Conservation (phyloP, 441 rosid genomes). For the Lepidium campestre region DNA sequence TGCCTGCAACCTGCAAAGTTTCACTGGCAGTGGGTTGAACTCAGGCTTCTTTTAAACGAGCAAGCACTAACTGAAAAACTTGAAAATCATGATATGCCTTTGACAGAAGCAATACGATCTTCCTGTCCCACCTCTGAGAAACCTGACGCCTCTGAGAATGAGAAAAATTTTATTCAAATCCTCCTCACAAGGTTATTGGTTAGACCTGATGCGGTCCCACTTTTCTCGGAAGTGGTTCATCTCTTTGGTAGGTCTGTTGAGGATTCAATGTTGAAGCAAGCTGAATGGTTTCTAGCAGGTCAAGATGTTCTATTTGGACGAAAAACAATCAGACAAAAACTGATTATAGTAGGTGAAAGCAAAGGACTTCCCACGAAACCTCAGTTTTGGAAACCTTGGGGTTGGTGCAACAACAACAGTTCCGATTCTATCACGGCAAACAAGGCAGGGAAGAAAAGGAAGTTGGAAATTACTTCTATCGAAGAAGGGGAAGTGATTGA, state of each 20-base stretch:
- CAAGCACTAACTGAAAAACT: constrained; percentile 88
- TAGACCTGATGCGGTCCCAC: constrained; percentile 97
- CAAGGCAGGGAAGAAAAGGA: constrained; percentile 59
- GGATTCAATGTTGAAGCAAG: constrained; percentile 87
- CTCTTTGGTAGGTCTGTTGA: constrained; percentile 93
- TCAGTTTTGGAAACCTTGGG: constrained; percentile 95
- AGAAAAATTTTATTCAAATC: constrained; percentile 79
- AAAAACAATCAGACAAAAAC: constrained; percentile 85
- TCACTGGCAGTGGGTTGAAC: constrained; percentile 99
- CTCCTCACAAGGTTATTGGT: constrained; percentile 94
- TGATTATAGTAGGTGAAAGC: constrained; percentile 71
- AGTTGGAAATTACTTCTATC: constrained; percentile 49
- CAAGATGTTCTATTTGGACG: constrained; percentile 86
- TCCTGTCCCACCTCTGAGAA: constrained; percentile 69
- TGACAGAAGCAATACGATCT: constrained; percentile 73
- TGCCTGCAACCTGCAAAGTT: constrained; percentile 95
- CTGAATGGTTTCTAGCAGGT: constrained; percentile 92
- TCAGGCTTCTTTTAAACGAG: constrained; percentile 94
- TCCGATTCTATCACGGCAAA: constrained; percentile 30
- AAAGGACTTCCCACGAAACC: constrained; percentile 73
- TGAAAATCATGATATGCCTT: constrained; percentile 61
- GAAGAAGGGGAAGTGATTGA: constrained; percentile 97
- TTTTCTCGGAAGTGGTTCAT: constrained; percentile 93
- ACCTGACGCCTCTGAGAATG: constrained; percentile 81
- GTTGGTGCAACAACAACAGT: constrained; percentile 66